Evolutionary conservation across 2,329 filamentous ascomycete species (phyloP).

Genomic region (Albophoma yamanashiensis): DNA sequence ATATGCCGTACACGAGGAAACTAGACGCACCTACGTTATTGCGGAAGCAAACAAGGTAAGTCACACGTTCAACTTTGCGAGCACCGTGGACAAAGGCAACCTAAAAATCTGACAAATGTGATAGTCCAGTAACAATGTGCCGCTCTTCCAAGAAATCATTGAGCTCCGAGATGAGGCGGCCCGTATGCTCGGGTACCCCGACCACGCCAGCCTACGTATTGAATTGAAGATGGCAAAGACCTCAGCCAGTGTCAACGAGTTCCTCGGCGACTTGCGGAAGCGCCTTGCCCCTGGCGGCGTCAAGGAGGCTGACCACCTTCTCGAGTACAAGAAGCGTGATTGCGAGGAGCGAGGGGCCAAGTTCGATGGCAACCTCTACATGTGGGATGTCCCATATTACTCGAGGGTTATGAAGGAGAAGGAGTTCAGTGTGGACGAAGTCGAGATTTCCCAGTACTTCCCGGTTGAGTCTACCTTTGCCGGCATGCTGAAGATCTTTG

Average conservation of each 20-base stretch:
- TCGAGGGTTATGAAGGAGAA: slow-evolving; percentile 71
- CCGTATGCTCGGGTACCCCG: slow-evolving; percentile 62
- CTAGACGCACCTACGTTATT: slow-evolving; percentile 58
- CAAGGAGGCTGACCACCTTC: slow-evolving; percentile 60
- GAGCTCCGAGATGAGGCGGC: slow-evolving; percentile 69
- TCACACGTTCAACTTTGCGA: background rate
- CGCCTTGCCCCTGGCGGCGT: slow-evolving; percentile 58
- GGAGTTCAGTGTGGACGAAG: slow-evolving; percentile 70
- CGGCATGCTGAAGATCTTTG: slow-evolving; percentile 75
- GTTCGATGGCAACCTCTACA: slow-evolving; percentile 62
- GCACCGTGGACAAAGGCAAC: background rate
- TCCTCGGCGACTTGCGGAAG: slow-evolving; percentile 58
- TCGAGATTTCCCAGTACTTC: slow-evolving; percentile 76
- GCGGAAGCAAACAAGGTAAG: slow-evolving; percentile 67
- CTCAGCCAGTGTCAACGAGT: slow-evolving; percentile 59
- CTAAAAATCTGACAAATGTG: background rate
- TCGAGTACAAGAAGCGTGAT: slow-evolving; percentile 64
- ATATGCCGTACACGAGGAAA: slow-evolving; percentile 61
- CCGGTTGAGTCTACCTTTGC: slow-evolving; percentile 62
- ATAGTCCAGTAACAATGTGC: slow-evolving; percentile 57
- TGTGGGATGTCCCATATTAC: slow-evolving; percentile 77
- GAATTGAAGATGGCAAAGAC: slow-evolving; percentile 83
- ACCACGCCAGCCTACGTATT: slow-evolving; percentile 66
- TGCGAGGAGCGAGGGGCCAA: slow-evolving; percentile 45
- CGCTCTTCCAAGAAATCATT: slow-evolving; percentile 65